Evolutionary conservation across 345 rosid species (phyloP), one percentile per base, ranked within the genome.

Genomic region (Jatropha curcas): DNA sequence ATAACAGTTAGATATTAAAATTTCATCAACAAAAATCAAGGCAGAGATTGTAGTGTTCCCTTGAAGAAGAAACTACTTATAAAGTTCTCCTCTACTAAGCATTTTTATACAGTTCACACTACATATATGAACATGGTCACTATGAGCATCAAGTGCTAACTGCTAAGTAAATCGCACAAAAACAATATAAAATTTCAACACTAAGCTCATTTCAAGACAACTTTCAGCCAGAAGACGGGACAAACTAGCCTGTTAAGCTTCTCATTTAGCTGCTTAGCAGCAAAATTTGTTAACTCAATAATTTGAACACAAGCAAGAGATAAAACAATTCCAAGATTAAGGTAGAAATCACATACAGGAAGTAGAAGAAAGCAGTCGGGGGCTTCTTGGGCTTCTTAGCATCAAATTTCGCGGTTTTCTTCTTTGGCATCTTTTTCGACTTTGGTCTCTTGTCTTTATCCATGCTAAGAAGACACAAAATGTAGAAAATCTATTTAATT

Each of bases 331-430:
- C 43, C 7, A 12, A 41, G 4, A 19, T 22, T 25, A 43, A 43
- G 28, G 34, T 48, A 71, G 24, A 14, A 55, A 14, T 57, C 34
- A 75, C 91, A 24, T 83, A 90, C 98, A 94, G 76, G 86, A 86
- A 94, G 79, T 56, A 94, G 84, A 94, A 94, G 82, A 94, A 94
- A 46, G 94, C 97, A 67, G 97, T 94, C 10, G 97, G 90, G 55
- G 97, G 97, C 74, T 94, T 92, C 87, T 94, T 94, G 2, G 98
- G 98, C 82, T 74, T 92, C 77, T 84, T 83, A 59, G 86, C 81
- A 46, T 87, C 90, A 31, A 77, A 14, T 82, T 86, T 87, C 64
- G 7, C 22, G 2, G 34, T 41, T 72, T 85, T 84, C 81, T 82
- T 86, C 81, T 76, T 82, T 74, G 59, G 76, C 55, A 63, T 84